Percentiles rank a stretch among this genome's conserved stretches.
Conservation (phyloP, 495 filamentous ascomycete species). For the Podospora appendiculata region DNA sequence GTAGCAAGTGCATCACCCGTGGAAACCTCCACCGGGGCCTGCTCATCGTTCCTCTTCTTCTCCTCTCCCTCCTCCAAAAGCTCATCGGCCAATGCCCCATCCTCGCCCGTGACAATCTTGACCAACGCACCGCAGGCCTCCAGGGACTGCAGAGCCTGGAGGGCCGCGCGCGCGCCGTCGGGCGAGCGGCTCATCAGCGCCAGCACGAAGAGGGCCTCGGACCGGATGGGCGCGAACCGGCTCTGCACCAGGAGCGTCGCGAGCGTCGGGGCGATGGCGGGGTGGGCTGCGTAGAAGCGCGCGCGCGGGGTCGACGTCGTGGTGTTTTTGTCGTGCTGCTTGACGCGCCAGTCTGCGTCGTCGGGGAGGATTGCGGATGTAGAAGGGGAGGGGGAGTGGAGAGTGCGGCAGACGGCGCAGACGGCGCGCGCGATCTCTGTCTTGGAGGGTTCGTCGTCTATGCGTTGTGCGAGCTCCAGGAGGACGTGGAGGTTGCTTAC, state of each 20-base stretch:
- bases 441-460: constrained; percentile 58
- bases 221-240: constrained; percentile 61
- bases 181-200: constrained; percentile 53
- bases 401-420: constrained; percentile 54
- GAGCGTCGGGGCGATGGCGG: constrained; percentile 46
- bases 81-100: not conserved
- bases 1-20: not conserved
- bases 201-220: constrained; percentile 68
- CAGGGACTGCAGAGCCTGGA: constrained; percentile 39
- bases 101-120: constrained; percentile 35
- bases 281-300: constrained; percentile 44
- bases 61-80: not conserved
- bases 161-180: constrained; percentile 44
- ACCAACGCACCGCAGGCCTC: constrained; percentile 42
- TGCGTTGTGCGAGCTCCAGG: constrained; percentile 46
- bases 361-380: not conserved
- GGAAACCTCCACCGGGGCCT: not conserved
- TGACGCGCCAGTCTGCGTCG: constrained; percentile 1
- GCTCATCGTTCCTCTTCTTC: not conserved
- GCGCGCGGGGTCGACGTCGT: not conserved
- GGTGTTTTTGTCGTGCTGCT: not conserved
- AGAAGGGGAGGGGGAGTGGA: constrained; percentile 16
- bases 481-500: constrained; percentile 53
- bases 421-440: constrained; percentile 65
- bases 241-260: constrained; percentile 56